Percentiles rank a stretch among this genome's conserved stretches.
These are phyloP conservation scores for Puccinia triticina DNA, from an alignment of 1,284 basidiomycete genomes.

Conservation along the genomic window DNA sequence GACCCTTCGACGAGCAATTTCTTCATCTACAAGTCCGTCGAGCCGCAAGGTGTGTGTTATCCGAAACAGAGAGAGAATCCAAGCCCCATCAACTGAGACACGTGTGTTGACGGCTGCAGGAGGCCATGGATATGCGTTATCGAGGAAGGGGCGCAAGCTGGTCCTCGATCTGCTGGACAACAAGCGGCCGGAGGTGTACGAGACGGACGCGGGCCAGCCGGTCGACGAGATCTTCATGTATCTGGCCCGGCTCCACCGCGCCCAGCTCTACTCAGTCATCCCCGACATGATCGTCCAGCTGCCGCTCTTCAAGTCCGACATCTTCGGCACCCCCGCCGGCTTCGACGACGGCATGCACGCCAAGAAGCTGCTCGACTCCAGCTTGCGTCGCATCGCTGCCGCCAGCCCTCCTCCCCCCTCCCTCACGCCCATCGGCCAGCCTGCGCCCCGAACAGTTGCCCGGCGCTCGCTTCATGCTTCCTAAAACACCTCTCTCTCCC, in stretches of 20 bases:
- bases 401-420: background rate
- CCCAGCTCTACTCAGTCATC: constrained; percentile 38
- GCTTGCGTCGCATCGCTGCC: constrained; percentile 26
- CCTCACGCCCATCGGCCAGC: background rate
- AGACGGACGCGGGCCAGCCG: constrained; percentile 42
- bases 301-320: constrained; percentile 46
- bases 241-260: constrained; percentile 29
- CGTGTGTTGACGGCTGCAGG: background rate
- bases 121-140: constrained; percentile 50
- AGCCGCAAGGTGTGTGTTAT: constrained; percentile 40
- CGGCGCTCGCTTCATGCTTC: background rate
- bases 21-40: constrained; percentile 46
- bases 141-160: constrained; percentile 40
- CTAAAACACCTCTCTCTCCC: background rate
- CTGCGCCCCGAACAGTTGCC: background rate
- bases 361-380: constrained; percentile 48
- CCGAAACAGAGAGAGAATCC: no score
- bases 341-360: constrained; percentile 50
- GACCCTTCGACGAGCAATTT: constrained; percentile 33
- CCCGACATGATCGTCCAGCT: constrained; percentile 46
- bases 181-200: constrained; percentile 36
- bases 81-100: background rate
- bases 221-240: constrained; percentile 50
- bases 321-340: constrained; percentile 46
- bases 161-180: constrained; percentile 38